Percentiles rank a stretch among this genome's conserved stretches.
These are phyloP conservation scores for Pseudogymnoascus destructans DNA, from an alignment of 2,329 filamentous ascomycete genomes.

Conservation along the genomic window DNA sequence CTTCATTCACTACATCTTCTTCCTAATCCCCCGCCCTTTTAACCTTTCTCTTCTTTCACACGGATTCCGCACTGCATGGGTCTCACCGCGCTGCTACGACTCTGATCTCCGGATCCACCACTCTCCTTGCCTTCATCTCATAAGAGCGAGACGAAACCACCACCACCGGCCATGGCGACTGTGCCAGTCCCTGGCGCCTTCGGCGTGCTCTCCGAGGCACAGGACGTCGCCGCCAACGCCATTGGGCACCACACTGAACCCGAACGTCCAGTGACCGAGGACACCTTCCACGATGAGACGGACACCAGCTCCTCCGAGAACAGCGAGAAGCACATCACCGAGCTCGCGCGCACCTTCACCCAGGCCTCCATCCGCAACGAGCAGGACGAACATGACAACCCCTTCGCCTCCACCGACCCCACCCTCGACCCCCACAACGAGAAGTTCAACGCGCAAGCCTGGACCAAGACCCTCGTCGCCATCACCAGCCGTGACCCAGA, in stretches of 20 bases:
- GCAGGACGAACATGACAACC: conserved; percentile 30
- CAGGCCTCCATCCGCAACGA: conserved; percentile 18
- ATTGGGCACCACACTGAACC: not conserved
- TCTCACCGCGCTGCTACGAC: not conserved
- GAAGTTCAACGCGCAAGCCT: conserved; percentile 41
- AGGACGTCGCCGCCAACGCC: not conserved
- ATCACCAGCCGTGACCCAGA: conserved; percentile 34
- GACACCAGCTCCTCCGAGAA: not conserved
- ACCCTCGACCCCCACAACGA: conserved; percentile 39
- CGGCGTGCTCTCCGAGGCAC: not conserved
- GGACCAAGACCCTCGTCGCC: conserved; percentile 46
- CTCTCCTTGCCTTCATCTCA: conserved; percentile 3
- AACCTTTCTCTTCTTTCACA: not conserved
- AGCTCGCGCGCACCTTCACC: conserved; percentile 20
- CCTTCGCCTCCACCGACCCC: conserved; percentile 38
- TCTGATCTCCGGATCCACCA: conserved; percentile 6
- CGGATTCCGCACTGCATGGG: not conserved
- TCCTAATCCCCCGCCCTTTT: conserved; percentile 1
- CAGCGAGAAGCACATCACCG: conserved; percentile 14
- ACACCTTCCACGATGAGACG: not conserved
- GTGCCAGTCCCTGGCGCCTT: not conserved
- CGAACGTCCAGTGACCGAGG: not conserved
- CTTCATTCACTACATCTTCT: not conserved
- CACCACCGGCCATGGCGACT: conserved; percentile 6
- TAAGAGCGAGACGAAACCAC: conserved; percentile 1